phyloP scores from a whole-genome alignment of 2,329 filamentous ascomycete species.

The Fusarium staphyleae region DNA sequence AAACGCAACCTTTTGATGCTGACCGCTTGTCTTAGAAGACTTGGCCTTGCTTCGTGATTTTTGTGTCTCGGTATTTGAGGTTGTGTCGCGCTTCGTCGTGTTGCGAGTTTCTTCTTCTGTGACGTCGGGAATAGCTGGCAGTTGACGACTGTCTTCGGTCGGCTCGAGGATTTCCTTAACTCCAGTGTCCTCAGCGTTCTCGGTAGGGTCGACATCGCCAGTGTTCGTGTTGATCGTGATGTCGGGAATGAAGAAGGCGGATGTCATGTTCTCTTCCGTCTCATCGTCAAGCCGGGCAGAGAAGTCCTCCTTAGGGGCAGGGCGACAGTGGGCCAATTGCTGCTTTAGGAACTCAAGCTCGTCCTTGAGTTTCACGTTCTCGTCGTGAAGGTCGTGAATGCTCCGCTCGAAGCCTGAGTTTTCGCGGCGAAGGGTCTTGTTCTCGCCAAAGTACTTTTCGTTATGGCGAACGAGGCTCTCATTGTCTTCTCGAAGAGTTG shows the following conservation, averaged over 20 bases:
- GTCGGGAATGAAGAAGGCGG: conserved; percentile 65
- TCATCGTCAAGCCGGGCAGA: conserved; percentile 47
- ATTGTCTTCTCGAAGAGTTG: conserved; percentile 58
- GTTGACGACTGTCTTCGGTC: conserved; percentile 45
- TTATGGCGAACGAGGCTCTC: conserved; percentile 61
- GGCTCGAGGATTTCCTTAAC: conserved; percentile 45
- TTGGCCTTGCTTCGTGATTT: conserved; percentile 42
- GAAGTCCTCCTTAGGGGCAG: conserved; percentile 48
- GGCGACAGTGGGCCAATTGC: conserved; percentile 53
- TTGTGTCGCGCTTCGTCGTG: conserved; percentile 42
- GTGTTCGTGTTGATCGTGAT: conserved; percentile 59
- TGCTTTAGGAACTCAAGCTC: conserved; percentile 55
- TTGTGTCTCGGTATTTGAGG: conserved; percentile 41
- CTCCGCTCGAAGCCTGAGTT: conserved; percentile 58
- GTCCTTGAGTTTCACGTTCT: conserved; percentile 57
- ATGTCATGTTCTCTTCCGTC: conserved; percentile 63
- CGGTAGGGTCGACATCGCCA: conserved; percentile 26
- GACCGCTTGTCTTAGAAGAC: conserved; percentile 35
- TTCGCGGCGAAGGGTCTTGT: conserved; percentile 57
- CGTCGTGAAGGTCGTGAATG: conserved; percentile 54
- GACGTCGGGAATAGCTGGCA: conserved; percentile 40
- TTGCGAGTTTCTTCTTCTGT: conserved; percentile 41
- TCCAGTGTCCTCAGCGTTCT: conserved; percentile 45
- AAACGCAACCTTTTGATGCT: conserved; percentile 51
- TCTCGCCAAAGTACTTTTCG: conserved; percentile 62